Evolutionary conservation across 2,329 filamentous ascomycete genomes (phyloP), one percentile per base, ranked within the genome.

Genomic region (Diaporthe amygdali): DNA sequence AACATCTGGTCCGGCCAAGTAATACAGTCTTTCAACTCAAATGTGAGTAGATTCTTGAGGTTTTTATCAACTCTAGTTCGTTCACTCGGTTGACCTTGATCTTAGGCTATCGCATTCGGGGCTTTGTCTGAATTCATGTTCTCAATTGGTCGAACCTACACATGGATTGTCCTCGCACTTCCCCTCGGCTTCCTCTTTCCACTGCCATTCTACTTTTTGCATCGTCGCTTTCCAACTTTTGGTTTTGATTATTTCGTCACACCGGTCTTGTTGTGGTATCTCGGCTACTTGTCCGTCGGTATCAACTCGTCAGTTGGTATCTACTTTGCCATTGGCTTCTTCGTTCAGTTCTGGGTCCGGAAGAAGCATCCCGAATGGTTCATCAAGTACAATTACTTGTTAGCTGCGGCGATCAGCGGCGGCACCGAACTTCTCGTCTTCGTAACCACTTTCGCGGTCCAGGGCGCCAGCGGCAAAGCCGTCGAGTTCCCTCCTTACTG

Each of bases 1-100:
- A 83, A 82, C 71, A 82, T 85, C 51, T 87, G 85, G 85, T 84
- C 81, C 32, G 85, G 86, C n/a, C 81, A 84, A 15, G 81, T 83
- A 47, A 79, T 86, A 2, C 85, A 88, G 74, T 78, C 79, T 3
- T 84, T 81, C 78, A 87, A 87, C 73, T 81, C 83, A n/a, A 76
- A 70, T 70, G 74, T 74, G 66, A 71, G 71, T 51, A 63, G 30
- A 37, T 27, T 12, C 78, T 37, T 20, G 22, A 9, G 8, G 30
- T 22, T 5, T 2, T 9, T 5, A 20, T 39, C 2, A 9, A n/a
- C 8, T 20, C 8, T 30, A 10, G 22, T 15, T 7, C 5, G 3
- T 46, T 15, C 49, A 20, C 46, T 22, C 10, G 17, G 34, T 17
- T 67, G n/a, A 67, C 52, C 20, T 32, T 17, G 6, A 20, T 22